Conservation (phyloP, 345 rosid species). For the Clausena lansium region DNA sequence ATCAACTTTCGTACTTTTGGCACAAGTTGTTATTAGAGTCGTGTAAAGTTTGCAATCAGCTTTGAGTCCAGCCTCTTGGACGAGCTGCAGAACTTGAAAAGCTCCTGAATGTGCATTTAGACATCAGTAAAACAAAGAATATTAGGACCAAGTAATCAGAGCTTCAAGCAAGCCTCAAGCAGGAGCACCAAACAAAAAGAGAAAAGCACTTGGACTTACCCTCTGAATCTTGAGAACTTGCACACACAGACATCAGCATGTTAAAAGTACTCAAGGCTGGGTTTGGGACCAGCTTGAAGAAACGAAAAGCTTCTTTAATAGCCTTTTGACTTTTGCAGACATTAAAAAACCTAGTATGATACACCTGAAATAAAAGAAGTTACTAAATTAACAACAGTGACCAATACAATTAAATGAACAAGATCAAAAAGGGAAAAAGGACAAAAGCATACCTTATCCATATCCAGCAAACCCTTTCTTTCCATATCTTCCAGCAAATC, state of each 20-base stretch:
- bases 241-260: slow-evolving; percentile 91
- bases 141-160: neutral
- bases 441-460: slow-evolving; percentile 59
- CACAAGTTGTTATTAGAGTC: slow-evolving; percentile 88
- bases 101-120: slow-evolving; percentile 52
- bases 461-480: slow-evolving; percentile 56
- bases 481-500: slow-evolving; percentile 79
- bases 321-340: slow-evolving; percentile 68
- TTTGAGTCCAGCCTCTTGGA: slow-evolving; percentile 60
- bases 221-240: slow-evolving; percentile 70
- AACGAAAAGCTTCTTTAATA: slow-evolving; percentile 80
- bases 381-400: slow-evolving; percentile 12
- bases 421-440: slow-evolving; percentile 7
- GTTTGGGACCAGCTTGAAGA: slow-evolving; percentile 71
- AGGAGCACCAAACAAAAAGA: neutral
- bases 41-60: slow-evolving; percentile 93
- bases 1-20: slow-evolving; percentile 92
- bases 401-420: neutral
- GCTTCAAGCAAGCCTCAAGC: slow-evolving; percentile 4
- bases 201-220: slow-evolving; percentile 40
- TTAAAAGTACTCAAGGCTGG: slow-evolving; percentile 94
- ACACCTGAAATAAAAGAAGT: slow-evolving; percentile 46
- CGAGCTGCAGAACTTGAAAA: slow-evolving; percentile 63
- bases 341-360: slow-evolving; percentile 79
- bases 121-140: slow-evolving; percentile 21